phyloP scores from a whole-genome alignment of 1,284 basidiomycete genomes.

The Puccinia coronata region DNA sequence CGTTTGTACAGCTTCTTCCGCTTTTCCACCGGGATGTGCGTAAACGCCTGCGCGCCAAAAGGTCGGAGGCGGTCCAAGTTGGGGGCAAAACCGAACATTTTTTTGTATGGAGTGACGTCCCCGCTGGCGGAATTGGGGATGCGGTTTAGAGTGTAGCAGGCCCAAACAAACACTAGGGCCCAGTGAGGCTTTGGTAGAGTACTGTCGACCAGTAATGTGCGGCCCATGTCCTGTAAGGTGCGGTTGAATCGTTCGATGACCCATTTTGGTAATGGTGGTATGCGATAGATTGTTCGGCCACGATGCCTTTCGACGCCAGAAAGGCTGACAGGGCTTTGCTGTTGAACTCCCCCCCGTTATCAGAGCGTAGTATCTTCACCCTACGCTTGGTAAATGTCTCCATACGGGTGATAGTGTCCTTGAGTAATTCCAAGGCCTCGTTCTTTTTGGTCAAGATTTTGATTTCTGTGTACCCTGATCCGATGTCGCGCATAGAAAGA shows the following conservation, averaged over 20 bases:
- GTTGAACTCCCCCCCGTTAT: constrained; percentile 15
- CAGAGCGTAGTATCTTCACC: constrained; percentile 15
- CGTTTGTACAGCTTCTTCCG: constrained; percentile 11
- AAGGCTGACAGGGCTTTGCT: not conserved
- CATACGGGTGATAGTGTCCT: not conserved
- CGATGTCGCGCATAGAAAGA: not conserved
- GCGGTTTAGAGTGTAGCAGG: not conserved
- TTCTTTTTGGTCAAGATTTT: not conserved
- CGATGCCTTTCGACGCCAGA: not conserved
- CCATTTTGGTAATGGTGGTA: not conserved
- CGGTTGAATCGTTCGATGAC: not conserved
- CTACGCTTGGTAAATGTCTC: not conserved
- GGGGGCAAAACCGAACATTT: not conserved
- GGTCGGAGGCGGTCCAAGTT: not conserved
- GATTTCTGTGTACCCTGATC: not conserved
- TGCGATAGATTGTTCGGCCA: not conserved
- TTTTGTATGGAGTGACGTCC: not conserved
- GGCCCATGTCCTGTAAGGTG: constrained; percentile 22
- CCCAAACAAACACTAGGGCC: not conserved
- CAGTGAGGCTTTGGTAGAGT: not conserved
- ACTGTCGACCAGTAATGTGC: not conserved
- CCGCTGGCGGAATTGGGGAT: constrained; percentile 11
- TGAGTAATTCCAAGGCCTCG: not conserved
- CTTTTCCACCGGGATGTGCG: constrained; percentile 29
- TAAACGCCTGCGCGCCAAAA: not conserved